phyloP scores from a whole-genome alignment of 768 basidiomycete species.

The Phlebiopsis gigantea region DNA sequence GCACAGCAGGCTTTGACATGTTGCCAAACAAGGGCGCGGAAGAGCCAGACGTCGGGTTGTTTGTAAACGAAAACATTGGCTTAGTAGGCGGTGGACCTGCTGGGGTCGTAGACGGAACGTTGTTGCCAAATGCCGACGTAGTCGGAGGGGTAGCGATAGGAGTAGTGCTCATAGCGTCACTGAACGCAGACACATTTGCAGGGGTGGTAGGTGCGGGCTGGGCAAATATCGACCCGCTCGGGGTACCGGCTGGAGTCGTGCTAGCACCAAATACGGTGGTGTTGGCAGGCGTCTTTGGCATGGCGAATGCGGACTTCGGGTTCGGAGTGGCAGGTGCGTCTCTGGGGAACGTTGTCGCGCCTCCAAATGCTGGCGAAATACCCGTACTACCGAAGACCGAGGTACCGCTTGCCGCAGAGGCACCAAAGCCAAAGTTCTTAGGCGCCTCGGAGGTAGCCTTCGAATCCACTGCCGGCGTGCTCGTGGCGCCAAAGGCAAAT shows the following conservation, averaged over 20 bases:
- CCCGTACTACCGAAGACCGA: not conserved
- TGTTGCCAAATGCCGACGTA: conserved; percentile 5
- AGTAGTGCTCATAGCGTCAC: not conserved
- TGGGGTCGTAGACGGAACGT: conserved; percentile 10
- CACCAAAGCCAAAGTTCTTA: conserved; percentile 5
- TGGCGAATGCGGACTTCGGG: conserved; percentile 14
- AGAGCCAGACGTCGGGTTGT: not conserved
- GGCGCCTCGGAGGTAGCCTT: not conserved
- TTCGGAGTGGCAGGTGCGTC: conserved; percentile 3
- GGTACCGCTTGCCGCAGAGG: not conserved
- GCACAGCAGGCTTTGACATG: not conserved
- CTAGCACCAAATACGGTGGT: not conserved
- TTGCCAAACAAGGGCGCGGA: conserved; percentile 3
- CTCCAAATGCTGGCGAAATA: not conserved
- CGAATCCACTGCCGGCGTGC: not conserved
- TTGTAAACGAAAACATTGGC: conserved; percentile 8
- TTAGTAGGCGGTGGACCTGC: conserved; percentile 9
- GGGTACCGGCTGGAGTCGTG: conserved; percentile 1
- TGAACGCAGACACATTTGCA: not conserved
- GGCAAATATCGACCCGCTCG: not conserved
- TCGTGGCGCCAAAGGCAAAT: conserved; percentile 4
- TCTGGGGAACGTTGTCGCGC: not conserved
- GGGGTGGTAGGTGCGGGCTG: not conserved
- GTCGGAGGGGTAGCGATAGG: not conserved
- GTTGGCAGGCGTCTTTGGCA: not conserved